Base-by-base conservation (phyloP, 129 eudicot species). In the Lactuca saligna region DNA sequence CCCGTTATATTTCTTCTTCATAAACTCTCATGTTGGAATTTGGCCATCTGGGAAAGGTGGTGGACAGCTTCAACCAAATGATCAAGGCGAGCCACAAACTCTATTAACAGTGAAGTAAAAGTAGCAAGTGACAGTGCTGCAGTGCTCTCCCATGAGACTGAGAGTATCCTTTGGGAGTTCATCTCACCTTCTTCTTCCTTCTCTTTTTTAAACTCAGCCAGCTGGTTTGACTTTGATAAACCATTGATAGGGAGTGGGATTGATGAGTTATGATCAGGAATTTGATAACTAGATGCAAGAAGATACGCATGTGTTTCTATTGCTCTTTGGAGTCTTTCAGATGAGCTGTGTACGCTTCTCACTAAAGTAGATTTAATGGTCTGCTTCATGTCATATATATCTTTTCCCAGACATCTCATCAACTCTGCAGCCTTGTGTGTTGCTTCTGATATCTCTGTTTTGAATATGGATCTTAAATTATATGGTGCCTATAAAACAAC, bases 31-130 rank as follows among this genome's bases (percentile, higher is more conserved):
- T 65, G 76, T 68, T 80, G 68, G 79, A 84, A 86, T 62, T 81
- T 82, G n/a, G 86, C 93, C 93, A 83, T 64, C 57, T 49, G 77
- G n/a, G 90, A 77, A 31, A 89, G 90, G 35, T 79, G 74, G 56
- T 83, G 84, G 7, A 86, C 96, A 38, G 96, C 92, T 67, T 86
- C 92, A 81, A 88, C 96, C 79, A 88, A 77, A 65, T 83, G 96
- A 79, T 88, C 96, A 60, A 88, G 96, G 72, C 96, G 76, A 8
- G 90, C 86, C 82, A 84, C 94, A 66, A 90, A 86, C 74, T 90
- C 97, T 54, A 84, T 76, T 33, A 90, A 81, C 82, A 90, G 68
- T 8, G 95, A 86, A 35, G 85, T 82, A 56, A 89, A 89, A 56
- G 90, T 82, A 44, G 87, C 88, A 17, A 89, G 80, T 9, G 97